These are phyloP conservation scores for Mycena capillaripes DNA, from an alignment of 768 basidiomycete species.

Conservation along the genomic window DNA sequence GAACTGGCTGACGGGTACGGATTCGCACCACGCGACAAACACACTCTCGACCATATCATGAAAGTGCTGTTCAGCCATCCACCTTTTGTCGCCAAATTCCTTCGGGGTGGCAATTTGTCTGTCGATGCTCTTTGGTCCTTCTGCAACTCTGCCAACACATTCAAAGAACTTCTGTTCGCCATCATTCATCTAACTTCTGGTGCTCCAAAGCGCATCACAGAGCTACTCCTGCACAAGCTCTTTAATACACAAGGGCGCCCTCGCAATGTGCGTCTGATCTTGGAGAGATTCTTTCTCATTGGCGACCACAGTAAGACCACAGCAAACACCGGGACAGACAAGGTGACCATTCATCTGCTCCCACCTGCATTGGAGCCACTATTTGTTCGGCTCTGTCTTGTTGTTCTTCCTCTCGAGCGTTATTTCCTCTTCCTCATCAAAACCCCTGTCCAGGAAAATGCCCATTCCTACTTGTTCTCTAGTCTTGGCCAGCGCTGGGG, in stretches of 20 bases:
- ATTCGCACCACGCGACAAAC: not conserved
- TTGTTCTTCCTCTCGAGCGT: slow-evolving; percentile 10
- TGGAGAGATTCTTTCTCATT: not conserved
- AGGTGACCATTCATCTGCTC: not conserved
- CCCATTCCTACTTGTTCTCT: slow-evolving; percentile 10
- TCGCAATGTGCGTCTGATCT: not conserved
- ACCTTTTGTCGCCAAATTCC: not conserved
- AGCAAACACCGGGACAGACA: not conserved
- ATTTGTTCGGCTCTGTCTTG: not conserved
- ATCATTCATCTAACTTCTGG: not conserved
- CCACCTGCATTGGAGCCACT: not conserved
- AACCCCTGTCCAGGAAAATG: not conserved
- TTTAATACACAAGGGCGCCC: not conserved
- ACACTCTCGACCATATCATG: not conserved
- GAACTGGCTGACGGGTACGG: not conserved
- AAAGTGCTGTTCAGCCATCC: not conserved
- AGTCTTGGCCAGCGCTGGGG: slow-evolving; percentile 2
- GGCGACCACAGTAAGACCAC: slow-evolving; percentile 16
- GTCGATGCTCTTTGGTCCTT: not conserved
- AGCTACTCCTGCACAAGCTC: slow-evolving; percentile 1
- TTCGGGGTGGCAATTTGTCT: not conserved
- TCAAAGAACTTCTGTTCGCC: not conserved
- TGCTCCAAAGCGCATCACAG: not conserved
- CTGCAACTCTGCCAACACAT: not conserved
- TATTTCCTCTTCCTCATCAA: not conserved